Conservation (phyloP, 169 alveolate genomes). For the Plasmodium yoelii region DNA sequence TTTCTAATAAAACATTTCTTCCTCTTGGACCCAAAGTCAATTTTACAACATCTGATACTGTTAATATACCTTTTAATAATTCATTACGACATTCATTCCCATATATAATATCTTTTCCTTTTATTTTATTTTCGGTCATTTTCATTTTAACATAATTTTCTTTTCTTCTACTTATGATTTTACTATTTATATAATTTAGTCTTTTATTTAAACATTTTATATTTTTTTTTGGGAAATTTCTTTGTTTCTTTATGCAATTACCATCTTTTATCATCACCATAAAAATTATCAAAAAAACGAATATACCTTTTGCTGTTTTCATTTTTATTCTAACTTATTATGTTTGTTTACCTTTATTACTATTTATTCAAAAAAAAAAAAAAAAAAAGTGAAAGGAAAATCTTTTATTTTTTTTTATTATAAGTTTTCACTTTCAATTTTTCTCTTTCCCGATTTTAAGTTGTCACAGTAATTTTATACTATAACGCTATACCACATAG, state of each 20-base stretch:
- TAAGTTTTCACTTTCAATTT: too few species aligned
- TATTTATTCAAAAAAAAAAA: background rate
- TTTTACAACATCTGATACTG: constrained; percentile 90
- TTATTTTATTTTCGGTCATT: constrained; percentile 64
- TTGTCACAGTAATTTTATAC: background rate
- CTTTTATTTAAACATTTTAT: constrained; percentile 22
- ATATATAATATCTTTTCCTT: constrained; percentile 83
- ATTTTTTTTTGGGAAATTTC: constrained; percentile 3
- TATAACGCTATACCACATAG: background rate
- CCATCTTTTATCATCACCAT: constrained; percentile 8
- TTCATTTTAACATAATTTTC: constrained; percentile 57
- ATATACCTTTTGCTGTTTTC: background rate
- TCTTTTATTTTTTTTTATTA: too few species aligned
- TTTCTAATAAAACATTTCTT: constrained; percentile 89
- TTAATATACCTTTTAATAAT: constrained; percentile 85
- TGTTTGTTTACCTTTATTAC: background rate
- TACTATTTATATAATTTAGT: constrained; percentile 52
- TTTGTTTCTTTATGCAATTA: constrained; percentile 10
- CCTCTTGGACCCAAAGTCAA: constrained; percentile 94
- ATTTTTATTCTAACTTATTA: background rate
- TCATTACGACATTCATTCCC: constrained; percentile 89
- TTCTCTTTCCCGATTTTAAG: too few species aligned
- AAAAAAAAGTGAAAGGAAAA: background rate
- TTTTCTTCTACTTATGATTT: constrained; percentile 64
- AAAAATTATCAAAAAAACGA: constrained; percentile 5